Base-by-base conservation (phyloP, 2,329 filamentous ascomycete genomes). In the Pseudogymnoascus destructans region DNA sequence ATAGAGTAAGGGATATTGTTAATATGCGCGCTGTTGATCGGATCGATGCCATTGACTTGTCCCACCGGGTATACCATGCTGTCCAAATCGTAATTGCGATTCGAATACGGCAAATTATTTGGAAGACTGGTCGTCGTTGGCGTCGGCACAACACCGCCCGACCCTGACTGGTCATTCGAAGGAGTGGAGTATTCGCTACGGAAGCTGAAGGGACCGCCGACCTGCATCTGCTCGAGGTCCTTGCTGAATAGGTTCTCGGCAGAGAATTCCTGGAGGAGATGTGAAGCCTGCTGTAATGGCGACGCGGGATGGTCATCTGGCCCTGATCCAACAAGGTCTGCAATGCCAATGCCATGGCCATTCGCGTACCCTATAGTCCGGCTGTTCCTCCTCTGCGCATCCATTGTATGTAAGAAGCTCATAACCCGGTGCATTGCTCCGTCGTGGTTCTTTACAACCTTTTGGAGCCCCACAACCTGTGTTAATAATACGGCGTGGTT, bases 1-100 rank as follows among this genome's bases (percentile, higher is more conserved):
- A 89, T 76, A 7, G 85, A 78, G 68, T 95, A 97, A 0, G 91
- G 89, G 59, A 96, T 95, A 69, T 95, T 95, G 73, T 92, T 84
- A 68, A 96, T 89, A 68, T 96, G 90, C 66, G 96, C 91, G 65
- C 88, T 86, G 68, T 92, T 91, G 78, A 95, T 93, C 1, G 92
- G 91, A 68, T 96, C 91, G 64, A 96, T 96, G 57, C 91, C 91
- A 63, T 95, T 88, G 0, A 86, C 93, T 63, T 90, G 84, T 15
- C 91, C 91, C 13, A 95, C 89, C 0, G 92, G 91, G 69, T 96
- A 97, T 8, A 96, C 90, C 58, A 95, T 80, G 62, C 78, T 79
- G 61, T 87, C 84, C 46, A 86, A 70, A 58, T 86, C 83, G 52
- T 79, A 72, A 36, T 77, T 70, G 61, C 77, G 21, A 1, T 61